Percentiles rank a stretch among this genome's conserved stretches.
These are phyloP conservation scores for Diaporthe destruens DNA, from an alignment of 2,329 filamentous ascomycete genomes.

Conservation along the genomic window DNA sequence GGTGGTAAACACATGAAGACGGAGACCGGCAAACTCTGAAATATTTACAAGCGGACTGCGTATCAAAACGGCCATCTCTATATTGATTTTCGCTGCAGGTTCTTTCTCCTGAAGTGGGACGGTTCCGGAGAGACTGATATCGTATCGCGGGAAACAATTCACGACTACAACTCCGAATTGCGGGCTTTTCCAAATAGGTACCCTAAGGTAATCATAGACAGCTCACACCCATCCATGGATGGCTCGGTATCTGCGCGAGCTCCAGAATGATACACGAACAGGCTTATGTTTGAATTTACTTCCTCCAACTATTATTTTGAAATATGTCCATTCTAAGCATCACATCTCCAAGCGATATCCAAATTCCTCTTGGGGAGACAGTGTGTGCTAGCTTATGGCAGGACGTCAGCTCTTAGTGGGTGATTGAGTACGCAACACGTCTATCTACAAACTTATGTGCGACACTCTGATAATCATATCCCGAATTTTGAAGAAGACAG, in stretches of 20 bases:
- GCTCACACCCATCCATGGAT: no score
- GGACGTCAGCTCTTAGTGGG: neutral
- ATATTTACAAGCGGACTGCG: neutral
- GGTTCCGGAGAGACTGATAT: neutral
- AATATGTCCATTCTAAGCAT: neutral
- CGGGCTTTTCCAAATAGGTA: neutral
- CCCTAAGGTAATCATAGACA: no score
- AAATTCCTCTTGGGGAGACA: neutral
- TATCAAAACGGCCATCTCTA: no score
- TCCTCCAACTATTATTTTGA: neutral
- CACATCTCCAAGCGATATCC: neutral
- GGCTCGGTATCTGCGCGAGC: no score
- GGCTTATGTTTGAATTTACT: neutral
- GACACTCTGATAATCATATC: no score
- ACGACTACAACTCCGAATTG: neutral
- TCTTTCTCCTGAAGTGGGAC: neutral
- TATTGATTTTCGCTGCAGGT: neutral
- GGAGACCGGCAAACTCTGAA: neutral
- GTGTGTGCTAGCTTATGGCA: neutral
- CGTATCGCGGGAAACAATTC: neutral
- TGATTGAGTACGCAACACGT: neutral
- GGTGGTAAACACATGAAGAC: no score
- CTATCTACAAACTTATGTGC: no score
- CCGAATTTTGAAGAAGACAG: no score
- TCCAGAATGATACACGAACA: no score